These are phyloP conservation scores for Sordariomycetes sp. DNA, from an alignment of 2,329 filamentous ascomycete species.

Conservation along the genomic window DNA sequence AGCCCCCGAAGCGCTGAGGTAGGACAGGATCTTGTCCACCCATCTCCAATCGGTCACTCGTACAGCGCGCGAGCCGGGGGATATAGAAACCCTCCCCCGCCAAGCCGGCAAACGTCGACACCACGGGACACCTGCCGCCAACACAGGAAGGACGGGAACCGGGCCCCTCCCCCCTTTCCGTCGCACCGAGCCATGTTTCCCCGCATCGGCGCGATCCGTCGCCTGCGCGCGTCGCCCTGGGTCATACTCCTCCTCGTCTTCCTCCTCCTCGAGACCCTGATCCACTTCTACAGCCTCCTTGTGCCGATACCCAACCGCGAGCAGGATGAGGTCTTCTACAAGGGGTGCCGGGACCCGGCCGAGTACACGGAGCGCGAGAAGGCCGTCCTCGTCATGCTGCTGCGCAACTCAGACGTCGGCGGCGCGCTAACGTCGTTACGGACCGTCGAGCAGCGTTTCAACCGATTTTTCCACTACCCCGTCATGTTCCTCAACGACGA, in stretches of 20 bases:
- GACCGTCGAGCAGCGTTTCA: constrained; percentile 28
- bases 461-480: constrained; percentile 31
- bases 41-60: too few relatives aligned
- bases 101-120: too few relatives aligned
- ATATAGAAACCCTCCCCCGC: too few relatives aligned
- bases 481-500: constrained; percentile 32
- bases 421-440: constrained; percentile 23
- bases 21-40: not conserved
- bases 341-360: constrained; percentile 11
- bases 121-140: too few relatives aligned
- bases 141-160: too few relatives aligned
- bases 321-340: constrained; percentile 6
- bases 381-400: constrained; percentile 30
- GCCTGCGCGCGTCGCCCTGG: constrained; percentile 3
- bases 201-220: not conserved
- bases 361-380: constrained; percentile 20
- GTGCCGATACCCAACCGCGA: constrained; percentile 3
- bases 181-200: not conserved
- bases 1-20: not conserved
- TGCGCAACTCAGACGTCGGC: constrained; percentile 26
- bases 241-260: constrained; percentile 5
- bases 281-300: constrained; percentile 4
- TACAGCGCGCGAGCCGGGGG: too few relatives aligned
- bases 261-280: constrained; percentile 2
- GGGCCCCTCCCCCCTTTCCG: too few relatives aligned